Conservation (phyloP, 2,329 filamentous ascomycete species). For the Aureobasidium vineae region DNA sequence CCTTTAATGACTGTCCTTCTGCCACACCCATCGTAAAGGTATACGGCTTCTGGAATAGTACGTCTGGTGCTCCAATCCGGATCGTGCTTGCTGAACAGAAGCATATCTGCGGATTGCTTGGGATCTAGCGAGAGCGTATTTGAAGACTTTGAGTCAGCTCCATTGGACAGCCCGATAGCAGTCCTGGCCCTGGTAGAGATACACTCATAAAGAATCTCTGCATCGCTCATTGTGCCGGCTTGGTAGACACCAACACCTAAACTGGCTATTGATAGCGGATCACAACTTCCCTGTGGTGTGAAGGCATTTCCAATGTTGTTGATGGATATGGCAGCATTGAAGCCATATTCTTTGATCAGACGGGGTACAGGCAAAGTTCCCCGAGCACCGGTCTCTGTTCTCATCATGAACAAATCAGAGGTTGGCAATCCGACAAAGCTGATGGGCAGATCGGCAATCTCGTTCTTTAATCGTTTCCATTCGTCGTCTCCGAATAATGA, state of each 20-base stretch:
- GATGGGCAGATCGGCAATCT: constrained; percentile 57
- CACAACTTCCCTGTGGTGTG: constrained; percentile 66
- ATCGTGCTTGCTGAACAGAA: constrained; percentile 43
- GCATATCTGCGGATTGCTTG: constrained; percentile 43
- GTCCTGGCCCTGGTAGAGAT: constrained; percentile 35
- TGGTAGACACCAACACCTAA: constrained; percentile 67
- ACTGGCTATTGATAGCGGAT: constrained; percentile 63
- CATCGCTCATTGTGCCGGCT: constrained; percentile 59
- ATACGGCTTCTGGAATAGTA: constrained; percentile 47
- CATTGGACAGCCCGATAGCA: constrained; percentile 36
- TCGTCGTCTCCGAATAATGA: constrained; percentile 54
- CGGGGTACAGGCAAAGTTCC: constrained; percentile 62
- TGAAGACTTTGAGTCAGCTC: constrained; percentile 46
- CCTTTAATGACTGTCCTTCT: constrained; percentile 12
- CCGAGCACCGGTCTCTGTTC: constrained; percentile 48
- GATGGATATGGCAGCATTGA: constrained; percentile 62
- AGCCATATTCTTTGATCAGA: constrained; percentile 57
- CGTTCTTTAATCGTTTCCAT: constrained; percentile 50
- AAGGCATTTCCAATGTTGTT: constrained; percentile 76
- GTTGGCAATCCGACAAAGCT: constrained; percentile 68
- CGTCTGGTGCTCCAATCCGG: constrained; percentile 44
- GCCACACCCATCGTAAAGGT: constrained; percentile 39
- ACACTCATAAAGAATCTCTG: constrained; percentile 58
- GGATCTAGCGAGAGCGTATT: constrained; percentile 45
- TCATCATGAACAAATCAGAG: constrained; percentile 71